These are phyloP conservation scores for Nicotiana tabacum DNA, from an alignment of 257 asterid genomes.

Conservation along the genomic window DNA sequence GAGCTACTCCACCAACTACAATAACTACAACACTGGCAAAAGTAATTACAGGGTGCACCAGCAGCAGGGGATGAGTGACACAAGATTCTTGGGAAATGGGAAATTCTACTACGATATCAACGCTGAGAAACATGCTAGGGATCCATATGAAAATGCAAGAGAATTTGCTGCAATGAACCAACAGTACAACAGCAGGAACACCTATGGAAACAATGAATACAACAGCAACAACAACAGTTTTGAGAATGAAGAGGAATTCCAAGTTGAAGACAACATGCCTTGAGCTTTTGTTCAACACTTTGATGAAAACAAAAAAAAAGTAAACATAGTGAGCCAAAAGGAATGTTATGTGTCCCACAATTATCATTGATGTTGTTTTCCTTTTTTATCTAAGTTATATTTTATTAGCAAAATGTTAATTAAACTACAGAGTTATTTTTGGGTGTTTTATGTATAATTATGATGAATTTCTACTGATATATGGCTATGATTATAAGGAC, in stretches of 20 bases:
- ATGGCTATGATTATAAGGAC: not conserved
- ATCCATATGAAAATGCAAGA: slow-evolving; percentile 38
- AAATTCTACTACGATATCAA: slow-evolving; percentile 44
- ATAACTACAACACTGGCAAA: slow-evolving; percentile 21
- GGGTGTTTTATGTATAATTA: slow-evolving; percentile 16
- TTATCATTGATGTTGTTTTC: slow-evolving; percentile 20
- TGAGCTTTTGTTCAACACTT: slow-evolving; percentile 19
- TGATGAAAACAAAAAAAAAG: not conserved
- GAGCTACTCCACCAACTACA: slow-evolving; percentile 14
- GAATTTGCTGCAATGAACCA: slow-evolving; percentile 19
- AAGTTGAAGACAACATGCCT: slow-evolving; percentile 45
- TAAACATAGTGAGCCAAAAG: not conserved
- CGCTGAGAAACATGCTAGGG: slow-evolving; percentile 33
- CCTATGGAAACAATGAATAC: slow-evolving; percentile 11
- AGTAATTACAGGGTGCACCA: slow-evolving; percentile 22
- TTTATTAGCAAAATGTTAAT: slow-evolving; percentile 14
- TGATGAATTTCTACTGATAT: not conserved
- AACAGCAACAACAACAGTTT: slow-evolving; percentile 16
- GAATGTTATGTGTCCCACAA: slow-evolving; percentile 16
- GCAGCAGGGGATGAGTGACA: slow-evolving; percentile 87
- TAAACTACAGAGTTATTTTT: slow-evolving; percentile 30
- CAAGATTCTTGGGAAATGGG: slow-evolving; percentile 63
- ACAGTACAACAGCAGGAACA: slow-evolving; percentile 22
- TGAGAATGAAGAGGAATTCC: slow-evolving; percentile 38
- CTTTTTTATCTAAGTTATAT: slow-evolving; percentile 23